Base-by-base conservation (phyloP, 345 rosid genomes). In the Eucalyptus polyanthemos region DNA sequence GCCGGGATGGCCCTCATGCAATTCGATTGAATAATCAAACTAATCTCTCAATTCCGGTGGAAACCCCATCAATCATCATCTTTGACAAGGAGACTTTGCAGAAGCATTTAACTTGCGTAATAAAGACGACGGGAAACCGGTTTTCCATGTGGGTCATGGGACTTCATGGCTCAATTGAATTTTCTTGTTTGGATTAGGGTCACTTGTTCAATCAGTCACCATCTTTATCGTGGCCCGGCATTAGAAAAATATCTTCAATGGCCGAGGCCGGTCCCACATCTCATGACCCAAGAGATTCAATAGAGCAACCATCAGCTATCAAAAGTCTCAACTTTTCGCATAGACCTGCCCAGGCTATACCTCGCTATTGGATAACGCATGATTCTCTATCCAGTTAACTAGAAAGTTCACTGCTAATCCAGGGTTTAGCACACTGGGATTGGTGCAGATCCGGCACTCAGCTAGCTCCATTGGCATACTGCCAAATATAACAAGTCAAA, bases 101-200 rank as follows among this genome's bases (percentile, higher is more conserved):
- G 83, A 37, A 76, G 29, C 83, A 76, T 76, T 76, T 76, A 76
- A 76, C 83, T 76, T 76, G 83, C 83, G 22, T 7, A 24, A 76
- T 76, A 76, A 76, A 40, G 27, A 21, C 83, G 13, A 6, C 14
- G 29, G 14, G 47, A 22, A 76, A 37, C 47, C 83, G 14, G 83
- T 76, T 76, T 76, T 76, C 47, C 6, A 10, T 11, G 83, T 76
- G 83, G 83, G 83, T 21, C 83, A 10, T 2, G 83, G 80, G 27
- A 37, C 45, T 14, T 80, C 92, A 90, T 80, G 86, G 42, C 92
- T 89, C 91, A 88, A 91, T 90, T 34, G 89, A 83, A 90, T 90
- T 89, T 54, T 12, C 34, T 89, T 87, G 92, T 88, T 88, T 89
- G 90, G 90, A 88, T 44, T 42, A 49, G 60, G 86, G 4, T 87